Evolutionary conservation across 108 stramenopile genomes (phyloP), one percentile per base, ranked within the genome.

Genomic region (Bacterosira constricta): DNA sequence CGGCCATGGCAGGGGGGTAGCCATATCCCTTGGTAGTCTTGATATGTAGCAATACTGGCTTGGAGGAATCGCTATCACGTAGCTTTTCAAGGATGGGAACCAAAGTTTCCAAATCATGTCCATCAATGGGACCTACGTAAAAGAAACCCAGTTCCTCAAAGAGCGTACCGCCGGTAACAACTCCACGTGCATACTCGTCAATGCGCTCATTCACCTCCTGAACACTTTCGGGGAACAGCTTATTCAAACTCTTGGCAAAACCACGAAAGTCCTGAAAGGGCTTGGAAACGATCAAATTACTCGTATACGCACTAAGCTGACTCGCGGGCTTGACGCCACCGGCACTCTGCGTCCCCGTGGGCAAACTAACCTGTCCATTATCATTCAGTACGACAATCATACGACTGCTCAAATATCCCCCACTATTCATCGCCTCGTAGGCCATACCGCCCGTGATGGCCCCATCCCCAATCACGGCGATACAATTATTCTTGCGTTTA

Each of bases 381-480:
- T 98, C 98, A 70, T 98, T 98, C 47, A 98, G 80, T 20, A 98
- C 89, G 47, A 97, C 97, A 79, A 98, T 93, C 95, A 97, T 96
- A 23, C 98, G 80, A n/a, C 79, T 75, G 47, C 83, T 85, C 55
- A 98, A 81, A 62, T 97, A 98, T 15, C 96, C 97, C 11, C 97
- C 98, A 57, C 81, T 92, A 83, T 98, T 98, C 97, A 98, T 97
- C 37, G 98, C 98, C 83, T 98, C 98, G 74, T 95, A 98, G 17
- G 98, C 98, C 98, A 98, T 98, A 25, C 98, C 98, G 27, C 98
- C 98, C 12, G 96, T 98, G 72, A 98, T 98, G 69, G 98, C 98
- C 29, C 98, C 98, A 80, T 98, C 98, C 21, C 98, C 98, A 70
- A 98, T 98, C 10, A 98, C 96, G 13, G 98, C 98, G 55, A 98